Evolutionary conservation across 225 moss, liverwort and hornwort genomes (phyloP), one percentile per base, ranked within the genome.

Genomic region (Bryum argenteum): DNA sequence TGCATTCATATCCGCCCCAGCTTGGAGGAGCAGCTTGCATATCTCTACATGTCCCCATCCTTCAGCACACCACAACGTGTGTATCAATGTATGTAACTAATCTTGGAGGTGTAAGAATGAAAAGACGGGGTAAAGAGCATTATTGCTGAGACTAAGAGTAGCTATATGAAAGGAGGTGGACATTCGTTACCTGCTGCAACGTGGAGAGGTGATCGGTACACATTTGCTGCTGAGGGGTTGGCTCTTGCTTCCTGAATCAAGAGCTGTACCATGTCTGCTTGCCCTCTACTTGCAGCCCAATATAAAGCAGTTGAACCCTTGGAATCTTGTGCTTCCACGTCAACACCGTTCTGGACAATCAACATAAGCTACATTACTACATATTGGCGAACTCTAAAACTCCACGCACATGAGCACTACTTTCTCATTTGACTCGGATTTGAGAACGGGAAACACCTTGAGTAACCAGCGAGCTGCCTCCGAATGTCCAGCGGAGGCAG

Each of bases 261-360:
- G 71, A 72, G 54, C 33, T 20, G 56, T 51, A 71, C 79, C 77
- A 82, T 82, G 20, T 79, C 79, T 40, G 58, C 22, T 62, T 85
- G 82, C 0, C 85, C 85, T 53, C 85, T 74, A 59, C 85, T 82
- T 16, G 85, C 82, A 63, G 82, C 85, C 85, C 85, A 85, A 54
- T 85, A 85, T 4, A 85, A 64, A 62, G 85, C 76, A 66, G 85
- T 79, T 44, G 85, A 85, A 24, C 73, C 73, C 74, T 79, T 85
- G 66, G 70, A 75, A 71, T 82, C 85, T 63, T 81, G 73, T 3
- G 79, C 77, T 78, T 85, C 85, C 63, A 82, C 85, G 67, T 85
- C 82, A 62, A 79, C 79, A 58, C 53, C 72, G 19, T 74, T 79
- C 85, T 85, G 71, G 20, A 42, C 54, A 83, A 58, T 28, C 74